phyloP scores from a whole-genome alignment of 352 stramenopile genomes.

The Globisporangium cystogenes region DNA sequence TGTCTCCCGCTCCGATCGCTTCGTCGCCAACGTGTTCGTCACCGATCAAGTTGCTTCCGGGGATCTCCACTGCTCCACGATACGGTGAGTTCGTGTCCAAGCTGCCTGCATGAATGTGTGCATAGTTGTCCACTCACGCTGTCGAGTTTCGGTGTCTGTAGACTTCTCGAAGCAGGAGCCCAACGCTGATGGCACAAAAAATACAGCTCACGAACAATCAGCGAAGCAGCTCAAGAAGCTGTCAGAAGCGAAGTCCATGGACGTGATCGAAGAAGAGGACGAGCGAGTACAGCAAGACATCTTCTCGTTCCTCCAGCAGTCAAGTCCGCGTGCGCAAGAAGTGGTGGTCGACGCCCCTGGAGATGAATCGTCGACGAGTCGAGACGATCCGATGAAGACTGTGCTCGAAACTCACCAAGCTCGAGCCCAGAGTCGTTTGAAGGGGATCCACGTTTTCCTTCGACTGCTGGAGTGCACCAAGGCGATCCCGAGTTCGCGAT shows the following conservation, averaged over 20 bases:
- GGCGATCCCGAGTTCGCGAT: constrained; percentile 52
- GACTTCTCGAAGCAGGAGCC: constrained; percentile 27
- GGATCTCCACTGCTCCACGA: constrained; percentile 43
- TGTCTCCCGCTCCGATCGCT: constrained; percentile 45
- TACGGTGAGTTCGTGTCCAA: constrained; percentile 32
- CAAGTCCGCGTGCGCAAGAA: constrained; percentile 4
- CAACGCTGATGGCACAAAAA: constrained; percentile 10
- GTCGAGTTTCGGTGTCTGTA: constrained; percentile 4
- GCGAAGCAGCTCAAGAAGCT: constrained; percentile 54
- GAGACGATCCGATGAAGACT: constrained; percentile 43
- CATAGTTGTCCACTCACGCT: too few relatives aligned
- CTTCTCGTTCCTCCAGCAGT: constrained; percentile 77
- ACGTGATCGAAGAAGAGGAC: constrained; percentile 81
- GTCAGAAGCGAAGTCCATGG: constrained; percentile 67
- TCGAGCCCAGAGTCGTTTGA: constrained; percentile 38
- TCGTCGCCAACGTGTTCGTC: constrained; percentile 18
- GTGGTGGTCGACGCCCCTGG: neutral
- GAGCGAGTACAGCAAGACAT: constrained; percentile 77
- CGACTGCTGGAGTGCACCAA: constrained; percentile 41
- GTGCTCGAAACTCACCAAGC: constrained; percentile 46
- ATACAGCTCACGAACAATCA: constrained; percentile 23
- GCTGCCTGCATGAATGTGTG: neutral
- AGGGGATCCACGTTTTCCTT: constrained; percentile 65
- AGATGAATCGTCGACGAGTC: constrained; percentile 4
- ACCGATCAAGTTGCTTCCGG: constrained; percentile 66